A percentile compares a stretch with the other conserved stretches of the same genome.
These are phyloP conservation scores for Albugo laibachii DNA, from an alignment of 352 stramenopile species.

Conservation along the genomic window DNA sequence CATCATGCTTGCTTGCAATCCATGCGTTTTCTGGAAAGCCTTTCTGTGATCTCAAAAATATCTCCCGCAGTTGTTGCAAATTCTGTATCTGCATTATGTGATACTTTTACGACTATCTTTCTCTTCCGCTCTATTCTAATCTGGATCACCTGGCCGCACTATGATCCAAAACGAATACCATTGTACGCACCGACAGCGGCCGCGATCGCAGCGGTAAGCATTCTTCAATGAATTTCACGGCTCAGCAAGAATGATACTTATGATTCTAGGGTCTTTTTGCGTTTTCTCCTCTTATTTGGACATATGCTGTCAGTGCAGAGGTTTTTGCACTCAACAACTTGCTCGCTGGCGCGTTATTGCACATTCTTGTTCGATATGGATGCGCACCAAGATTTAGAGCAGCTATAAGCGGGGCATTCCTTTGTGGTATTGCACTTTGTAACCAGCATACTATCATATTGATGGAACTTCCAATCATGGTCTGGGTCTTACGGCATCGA, in stretches of 20 bases:
- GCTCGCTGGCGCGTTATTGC: slow-evolving; percentile 64
- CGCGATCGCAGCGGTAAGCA: slow-evolving; percentile 24
- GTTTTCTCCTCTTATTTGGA: slow-evolving; percentile 89
- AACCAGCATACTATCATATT: slow-evolving; percentile 94
- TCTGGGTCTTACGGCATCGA: slow-evolving; percentile 45
- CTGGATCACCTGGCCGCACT: slow-evolving; percentile 9
- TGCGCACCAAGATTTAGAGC: slow-evolving; percentile 1
- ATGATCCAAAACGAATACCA: not conserved
- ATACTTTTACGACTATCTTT: slow-evolving; percentile 21
- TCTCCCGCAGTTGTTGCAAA: not conserved
- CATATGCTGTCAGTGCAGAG: slow-evolving; percentile 86
- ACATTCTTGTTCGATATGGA: slow-evolving; percentile 27
- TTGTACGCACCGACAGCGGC: slow-evolving; percentile 15
- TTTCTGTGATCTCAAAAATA: too few species aligned
- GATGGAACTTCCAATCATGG: slow-evolving; percentile 76
- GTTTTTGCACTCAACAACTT: slow-evolving; percentile 95
- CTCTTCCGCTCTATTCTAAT: slow-evolving; percentile 35
- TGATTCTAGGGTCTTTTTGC: slow-evolving; percentile 19
- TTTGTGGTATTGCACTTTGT: slow-evolving; percentile 83
- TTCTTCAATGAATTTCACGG: not conserved
- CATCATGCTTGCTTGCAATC: slow-evolving; percentile 17
- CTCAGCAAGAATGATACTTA: too few species aligned
- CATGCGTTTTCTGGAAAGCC: too few species aligned
- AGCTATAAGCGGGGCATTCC: slow-evolving; percentile 49
- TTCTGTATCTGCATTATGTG: slow-evolving; percentile 19